Evolutionary conservation across 164 flowering plant species (phyloP), one percentile per base, ranked within the genome.

Genomic region (Buxus sempervirens): DNA sequence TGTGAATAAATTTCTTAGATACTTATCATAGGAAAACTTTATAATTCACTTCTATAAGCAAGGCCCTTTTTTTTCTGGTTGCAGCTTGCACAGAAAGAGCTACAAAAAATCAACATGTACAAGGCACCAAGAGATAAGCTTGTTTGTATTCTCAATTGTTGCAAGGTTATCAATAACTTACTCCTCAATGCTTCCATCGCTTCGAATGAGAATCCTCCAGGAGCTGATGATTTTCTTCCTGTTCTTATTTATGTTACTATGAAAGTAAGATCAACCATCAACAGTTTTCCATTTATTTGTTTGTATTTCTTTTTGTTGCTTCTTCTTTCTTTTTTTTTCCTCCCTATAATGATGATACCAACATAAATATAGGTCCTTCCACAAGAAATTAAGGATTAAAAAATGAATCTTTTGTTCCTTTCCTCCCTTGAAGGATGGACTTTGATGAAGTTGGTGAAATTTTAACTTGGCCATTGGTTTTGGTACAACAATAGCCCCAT

Each of bases 61-160:
- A n/a, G n/a, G 57, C 41, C 20, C 22, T 18, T 70, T 60, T 65
- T 20, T 42, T 54, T 63, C 65, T 70, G 48, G n/a, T n/a, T n/a
- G 66, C 86, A 94, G 97, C 95, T 91, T 74, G 98, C 98, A 51
- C 96, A 94, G 72, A 91, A 94, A 77, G 98, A 94, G 78, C 82
- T 94, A 62, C 97, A 87, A 72, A 94, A 91, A 81, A 90, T 94
- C 68, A 91, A 91, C 71, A 88, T 91, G 96, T 83, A 81, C 84
- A 94, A 89, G 81, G 96, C 98, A 67, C 98, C 98, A n/a, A 85
- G 97, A 74, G 98, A 94, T 77, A 94, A 94, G 76, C 93, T 94
- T 71, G 88, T 81, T 9, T 94, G 98, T 72, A 88, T 94, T 66
- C 90, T 94, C 23, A 87, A 77, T 68, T 91, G 97, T 72, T 94